phyloP scores from a whole-genome alignment of 225 moss, liverwort and hornwort species.

The Bryum argenteum region DNA sequence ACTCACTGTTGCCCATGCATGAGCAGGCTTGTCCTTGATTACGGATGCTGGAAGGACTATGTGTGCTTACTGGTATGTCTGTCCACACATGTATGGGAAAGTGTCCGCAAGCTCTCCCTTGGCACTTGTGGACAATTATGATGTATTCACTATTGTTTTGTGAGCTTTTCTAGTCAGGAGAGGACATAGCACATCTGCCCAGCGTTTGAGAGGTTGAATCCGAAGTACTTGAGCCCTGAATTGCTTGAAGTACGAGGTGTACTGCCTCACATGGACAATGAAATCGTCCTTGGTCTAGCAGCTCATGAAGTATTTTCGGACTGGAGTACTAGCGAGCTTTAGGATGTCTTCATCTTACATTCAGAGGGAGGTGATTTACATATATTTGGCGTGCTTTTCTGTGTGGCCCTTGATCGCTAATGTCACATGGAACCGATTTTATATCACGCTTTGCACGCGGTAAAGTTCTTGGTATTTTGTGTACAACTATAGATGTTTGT shows the following conservation, averaged over 20 bases:
- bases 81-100: slow-evolving; percentile 5
- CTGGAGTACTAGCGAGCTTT: not conserved
- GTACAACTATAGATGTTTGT: too few species aligned
- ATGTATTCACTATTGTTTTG: not conserved
- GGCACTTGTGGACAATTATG: not conserved
- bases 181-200: not conserved
- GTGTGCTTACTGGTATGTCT: slow-evolving; percentile 25
- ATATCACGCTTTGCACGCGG: too few species aligned
- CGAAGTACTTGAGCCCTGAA: not conserved
- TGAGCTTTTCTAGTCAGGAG: not conserved
- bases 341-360: not conserved
- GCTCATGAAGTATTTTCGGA: not conserved
- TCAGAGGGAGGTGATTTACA: not conserved
- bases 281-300: not conserved
- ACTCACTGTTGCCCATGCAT: slow-evolving; percentile 27
- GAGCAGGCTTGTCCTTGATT: slow-evolving; percentile 26
- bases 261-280: not conserved
- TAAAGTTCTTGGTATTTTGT: too few species aligned
- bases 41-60: slow-evolving; percentile 29
- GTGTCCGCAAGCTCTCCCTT: slow-evolving; percentile 9
- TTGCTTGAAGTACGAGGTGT: slow-evolving; percentile 4
- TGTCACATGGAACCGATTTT: too few species aligned
- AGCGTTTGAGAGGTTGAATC: not conserved
- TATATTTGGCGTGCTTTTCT: slow-evolving; percentile 6
- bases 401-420: slow-evolving; percentile 7